phyloP scores from a whole-genome alignment of 2,329 filamentous ascomycete genomes.

The Helotiales sp. region DNA sequence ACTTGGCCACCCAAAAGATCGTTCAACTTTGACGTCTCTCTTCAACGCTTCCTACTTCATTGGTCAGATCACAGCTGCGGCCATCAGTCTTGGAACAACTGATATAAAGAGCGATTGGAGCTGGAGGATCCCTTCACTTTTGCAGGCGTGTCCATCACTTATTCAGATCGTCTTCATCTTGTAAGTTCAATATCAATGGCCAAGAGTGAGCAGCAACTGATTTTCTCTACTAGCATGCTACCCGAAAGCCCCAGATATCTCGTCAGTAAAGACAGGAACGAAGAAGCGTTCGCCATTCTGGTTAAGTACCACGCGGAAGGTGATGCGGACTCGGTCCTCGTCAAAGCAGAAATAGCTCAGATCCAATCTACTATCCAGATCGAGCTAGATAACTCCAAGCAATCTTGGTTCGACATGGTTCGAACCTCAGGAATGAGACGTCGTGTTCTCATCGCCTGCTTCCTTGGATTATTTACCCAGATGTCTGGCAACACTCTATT shows the following conservation, averaged over 20 bases:
- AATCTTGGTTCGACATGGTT: conserved; percentile 53
- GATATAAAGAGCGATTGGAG: conserved; percentile 41
- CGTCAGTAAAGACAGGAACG: conserved; percentile 54
- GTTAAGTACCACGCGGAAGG: conserved; percentile 53
- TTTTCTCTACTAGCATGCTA: conserved; percentile 37
- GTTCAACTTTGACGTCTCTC: conserved; percentile 50
- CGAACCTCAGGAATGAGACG: conserved; percentile 49
- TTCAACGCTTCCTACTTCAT: conserved; percentile 56
- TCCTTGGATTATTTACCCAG: conserved; percentile 54
- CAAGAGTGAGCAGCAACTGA: background rate
- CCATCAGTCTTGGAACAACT: conserved; percentile 45
- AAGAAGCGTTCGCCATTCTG: conserved; percentile 55
- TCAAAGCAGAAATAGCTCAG: conserved; percentile 59
- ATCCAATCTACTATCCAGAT: conserved; percentile 56
- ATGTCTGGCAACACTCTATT: conserved; percentile 48
- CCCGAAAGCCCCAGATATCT: conserved; percentile 59
- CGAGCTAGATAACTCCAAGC: conserved; percentile 52
- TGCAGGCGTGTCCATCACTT: conserved; percentile 38
- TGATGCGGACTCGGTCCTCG: conserved; percentile 48
- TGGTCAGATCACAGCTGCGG: conserved; percentile 44
- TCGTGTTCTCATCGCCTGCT: conserved; percentile 47
- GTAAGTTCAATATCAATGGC: conserved; percentile 13
- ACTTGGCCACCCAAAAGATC: conserved; percentile 54
- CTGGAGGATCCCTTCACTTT: conserved; percentile 43
- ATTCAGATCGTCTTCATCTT: conserved; percentile 27